phyloP scores from a whole-genome alignment of 768 basidiomycete species.

The Holtermannia corniformis region DNA sequence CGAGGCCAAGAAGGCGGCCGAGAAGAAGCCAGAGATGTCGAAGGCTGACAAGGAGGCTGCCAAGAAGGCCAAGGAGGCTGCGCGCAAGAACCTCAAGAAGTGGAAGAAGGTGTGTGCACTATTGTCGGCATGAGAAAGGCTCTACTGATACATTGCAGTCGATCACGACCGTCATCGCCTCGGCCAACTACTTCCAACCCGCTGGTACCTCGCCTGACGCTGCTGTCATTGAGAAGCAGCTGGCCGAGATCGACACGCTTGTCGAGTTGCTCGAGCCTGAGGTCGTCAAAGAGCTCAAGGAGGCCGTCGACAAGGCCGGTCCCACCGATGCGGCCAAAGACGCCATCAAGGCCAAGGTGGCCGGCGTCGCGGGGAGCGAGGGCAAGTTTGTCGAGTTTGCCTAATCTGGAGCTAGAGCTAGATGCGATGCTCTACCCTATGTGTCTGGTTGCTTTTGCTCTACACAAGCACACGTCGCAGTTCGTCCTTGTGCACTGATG shows the following conservation, averaged over 20 bases:
- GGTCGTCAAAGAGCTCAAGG: slow-evolving; percentile 42
- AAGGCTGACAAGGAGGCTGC: slow-evolving; percentile 44
- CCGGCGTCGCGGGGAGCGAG: slow-evolving; percentile 16
- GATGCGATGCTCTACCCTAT: too few species aligned
- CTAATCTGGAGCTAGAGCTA: too few species aligned
- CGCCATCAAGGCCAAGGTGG: slow-evolving; percentile 31
- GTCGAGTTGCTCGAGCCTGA: slow-evolving; percentile 43
- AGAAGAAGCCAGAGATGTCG: slow-evolving; percentile 45
- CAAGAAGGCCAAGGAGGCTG: slow-evolving; percentile 63
- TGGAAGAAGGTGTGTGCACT: slow-evolving; percentile 57
- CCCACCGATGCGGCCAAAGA: slow-evolving; percentile 38
- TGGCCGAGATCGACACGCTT: slow-evolving; percentile 43
- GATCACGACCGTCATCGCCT: slow-evolving; percentile 41
- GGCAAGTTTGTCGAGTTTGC: slow-evolving; percentile 44
- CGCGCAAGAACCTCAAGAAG: slow-evolving; percentile 44
- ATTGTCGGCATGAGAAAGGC: neutral
- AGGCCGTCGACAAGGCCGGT: slow-evolving; percentile 41
- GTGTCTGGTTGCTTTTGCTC: neutral
- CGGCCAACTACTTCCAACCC: slow-evolving; percentile 45
- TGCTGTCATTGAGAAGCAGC: slow-evolving; percentile 41
- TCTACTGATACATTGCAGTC: slow-evolving; percentile 40
- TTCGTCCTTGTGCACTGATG: slow-evolving; percentile 67
- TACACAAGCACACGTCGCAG: slow-evolving; percentile 76
- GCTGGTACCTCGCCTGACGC: slow-evolving; percentile 40
- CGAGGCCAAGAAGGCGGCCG: slow-evolving; percentile 64